phyloP scores from a whole-genome alignment of 768 basidiomycete genomes.

The Rhizopogon vinicolor region DNA sequence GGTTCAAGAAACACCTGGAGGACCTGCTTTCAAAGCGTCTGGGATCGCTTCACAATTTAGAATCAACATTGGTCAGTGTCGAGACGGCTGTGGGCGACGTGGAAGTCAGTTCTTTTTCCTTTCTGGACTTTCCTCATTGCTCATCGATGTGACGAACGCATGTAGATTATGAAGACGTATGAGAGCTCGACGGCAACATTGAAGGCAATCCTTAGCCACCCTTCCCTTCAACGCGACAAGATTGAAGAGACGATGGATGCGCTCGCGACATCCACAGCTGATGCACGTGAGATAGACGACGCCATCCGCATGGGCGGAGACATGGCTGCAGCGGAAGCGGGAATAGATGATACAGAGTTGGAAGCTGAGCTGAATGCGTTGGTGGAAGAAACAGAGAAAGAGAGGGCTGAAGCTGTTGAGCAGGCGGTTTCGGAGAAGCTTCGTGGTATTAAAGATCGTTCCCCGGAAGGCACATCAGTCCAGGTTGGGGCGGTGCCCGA shows the following conservation, averaged over 20 bases:
- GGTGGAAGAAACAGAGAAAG: constrained; percentile 38
- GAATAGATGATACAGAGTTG: constrained; percentile 50
- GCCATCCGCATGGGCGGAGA: constrained; percentile 67
- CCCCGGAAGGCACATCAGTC: not conserved
- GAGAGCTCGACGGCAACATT: constrained; percentile 79
- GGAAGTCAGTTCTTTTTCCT: constrained; percentile 48
- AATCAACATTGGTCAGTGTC: constrained; percentile 73
- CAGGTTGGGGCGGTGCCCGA: not conserved
- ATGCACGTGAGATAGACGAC: constrained; percentile 80
- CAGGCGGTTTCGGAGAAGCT: constrained; percentile 17
- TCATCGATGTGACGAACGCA: constrained; percentile 1
- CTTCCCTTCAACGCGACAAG: constrained; percentile 69
- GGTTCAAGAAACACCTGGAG: constrained; percentile 77
- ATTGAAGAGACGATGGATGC: constrained; percentile 88
- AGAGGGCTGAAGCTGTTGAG: constrained; percentile 31
- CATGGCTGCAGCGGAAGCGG: constrained; percentile 42
- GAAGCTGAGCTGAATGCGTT: constrained; percentile 64
- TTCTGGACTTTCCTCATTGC: not conserved
- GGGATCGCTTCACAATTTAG: constrained; percentile 66
- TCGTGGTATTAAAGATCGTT: constrained; percentile 12
- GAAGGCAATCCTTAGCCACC: constrained; percentile 70
- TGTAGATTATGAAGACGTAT: constrained; percentile 82
- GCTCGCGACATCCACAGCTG: constrained; percentile 75
- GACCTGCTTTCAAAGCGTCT: constrained; percentile 73
- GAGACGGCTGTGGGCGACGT: constrained; percentile 89